phyloP scores from a whole-genome alignment of 139 green algal species.

The Chlorella ohadii region DNA sequence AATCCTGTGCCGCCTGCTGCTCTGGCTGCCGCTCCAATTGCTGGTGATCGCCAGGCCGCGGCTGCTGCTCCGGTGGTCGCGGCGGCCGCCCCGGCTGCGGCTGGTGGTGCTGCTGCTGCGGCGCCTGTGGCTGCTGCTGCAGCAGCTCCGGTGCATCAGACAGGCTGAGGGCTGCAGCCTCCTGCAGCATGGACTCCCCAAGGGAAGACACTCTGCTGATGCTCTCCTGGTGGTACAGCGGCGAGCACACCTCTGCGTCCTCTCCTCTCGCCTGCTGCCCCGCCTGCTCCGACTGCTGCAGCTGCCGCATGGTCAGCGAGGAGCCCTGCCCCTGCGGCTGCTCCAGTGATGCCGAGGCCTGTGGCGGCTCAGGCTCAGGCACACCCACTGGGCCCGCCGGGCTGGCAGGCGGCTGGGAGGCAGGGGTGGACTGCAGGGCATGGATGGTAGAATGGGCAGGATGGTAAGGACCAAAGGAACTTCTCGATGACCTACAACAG shows the following conservation, averaged over 20 bases:
- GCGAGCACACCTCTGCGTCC: neutral
- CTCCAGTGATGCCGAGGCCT: neutral
- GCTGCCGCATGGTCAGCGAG: neutral
- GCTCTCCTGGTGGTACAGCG: constrained; percentile 23
- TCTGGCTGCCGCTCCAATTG: neutral
- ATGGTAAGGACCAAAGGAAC: neutral
- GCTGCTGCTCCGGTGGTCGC: neutral
- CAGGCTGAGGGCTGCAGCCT: constrained; percentile 19
- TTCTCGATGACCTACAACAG: no score
- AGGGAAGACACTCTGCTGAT: constrained; percentile 44
- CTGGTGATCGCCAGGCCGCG: neutral
- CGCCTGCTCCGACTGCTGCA: neutral
- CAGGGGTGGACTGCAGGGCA: no score
- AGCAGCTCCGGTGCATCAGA: neutral
- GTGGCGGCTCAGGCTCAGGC: neutral
- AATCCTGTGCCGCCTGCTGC: neutral
- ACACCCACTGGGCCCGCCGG: no score
- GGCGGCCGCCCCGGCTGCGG: neutral
- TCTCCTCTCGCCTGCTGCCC: neutral
- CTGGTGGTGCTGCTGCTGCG: neutral
- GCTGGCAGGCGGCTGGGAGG: no score
- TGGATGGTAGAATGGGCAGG: neutral
- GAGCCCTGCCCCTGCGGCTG: neutral
- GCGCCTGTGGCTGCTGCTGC: neutral
- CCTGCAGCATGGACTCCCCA: constrained; percentile 38